phyloP scores from a whole-genome alignment of 306 rosid genomes.

The Prunus mira region DNA sequence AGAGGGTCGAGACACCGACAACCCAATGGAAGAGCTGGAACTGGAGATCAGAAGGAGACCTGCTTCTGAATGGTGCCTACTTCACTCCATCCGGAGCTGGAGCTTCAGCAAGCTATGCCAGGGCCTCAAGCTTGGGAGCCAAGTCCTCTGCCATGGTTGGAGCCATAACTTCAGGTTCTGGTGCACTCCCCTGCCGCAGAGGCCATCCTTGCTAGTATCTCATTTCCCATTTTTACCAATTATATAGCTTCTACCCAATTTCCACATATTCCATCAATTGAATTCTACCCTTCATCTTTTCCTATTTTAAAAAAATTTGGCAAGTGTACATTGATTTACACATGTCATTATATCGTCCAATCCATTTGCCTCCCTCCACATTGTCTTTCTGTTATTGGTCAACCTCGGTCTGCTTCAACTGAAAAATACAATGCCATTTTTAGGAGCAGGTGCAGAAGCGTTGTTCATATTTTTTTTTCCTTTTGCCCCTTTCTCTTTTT shows the following conservation, averaged over 20 bases:
- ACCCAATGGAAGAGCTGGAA: conserved; percentile 77
- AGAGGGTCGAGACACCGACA: conserved; percentile 82
- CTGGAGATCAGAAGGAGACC: conserved; percentile 97
- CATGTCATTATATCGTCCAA: conserved; percentile 46
- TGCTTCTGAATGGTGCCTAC: conserved; percentile 79
- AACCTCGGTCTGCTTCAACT: conserved; percentile 94
- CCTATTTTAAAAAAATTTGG: conserved; percentile 42
- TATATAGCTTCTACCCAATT: conserved; percentile 32
- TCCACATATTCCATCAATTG: conserved; percentile 28
- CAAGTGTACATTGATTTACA: conserved; percentile 86
- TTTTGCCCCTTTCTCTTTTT: background rate
- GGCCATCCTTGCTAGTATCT: conserved; percentile 57
- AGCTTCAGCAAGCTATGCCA: conserved; percentile 91
- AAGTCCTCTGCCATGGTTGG: conserved; percentile 92
- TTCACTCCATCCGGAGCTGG: conserved; percentile 99
- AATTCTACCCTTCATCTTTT: background rate
- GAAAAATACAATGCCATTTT: conserved; percentile 41
- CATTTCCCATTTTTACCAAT: conserved; percentile 33
- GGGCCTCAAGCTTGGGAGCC: conserved; percentile 98
- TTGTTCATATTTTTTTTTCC: conserved; percentile 34
- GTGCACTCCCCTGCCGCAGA: conserved; percentile 77
- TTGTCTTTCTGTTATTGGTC: conserved; percentile 51
- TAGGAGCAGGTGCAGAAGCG: conserved; percentile 96
- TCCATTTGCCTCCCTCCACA: conserved; percentile 22
- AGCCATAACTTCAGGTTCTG: conserved; percentile 76